Conservation (phyloP, 352 stramenopile genomes). For the Globisporangium camurandrum region DNA sequence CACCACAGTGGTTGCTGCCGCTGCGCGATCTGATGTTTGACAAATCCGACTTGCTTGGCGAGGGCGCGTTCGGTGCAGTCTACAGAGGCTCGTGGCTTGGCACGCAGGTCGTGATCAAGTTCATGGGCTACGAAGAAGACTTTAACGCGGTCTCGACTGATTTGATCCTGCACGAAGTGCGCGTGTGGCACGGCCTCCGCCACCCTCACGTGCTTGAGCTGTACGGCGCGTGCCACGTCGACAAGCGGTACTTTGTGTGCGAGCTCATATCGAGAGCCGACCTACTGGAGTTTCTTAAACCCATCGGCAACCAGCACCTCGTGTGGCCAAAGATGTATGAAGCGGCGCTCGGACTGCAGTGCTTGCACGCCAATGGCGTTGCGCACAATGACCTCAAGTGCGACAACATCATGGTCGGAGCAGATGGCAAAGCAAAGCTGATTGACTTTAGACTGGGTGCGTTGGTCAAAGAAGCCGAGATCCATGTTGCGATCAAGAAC, state of each 20-base stretch:
- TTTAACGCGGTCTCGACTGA: background rate
- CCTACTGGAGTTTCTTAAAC: background rate
- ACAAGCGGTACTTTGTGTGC: no score
- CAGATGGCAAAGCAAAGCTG: background rate
- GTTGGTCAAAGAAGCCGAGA: background rate
- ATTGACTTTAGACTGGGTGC: background rate
- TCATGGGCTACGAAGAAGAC: slow-evolving; percentile 3
- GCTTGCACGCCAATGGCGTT: background rate
- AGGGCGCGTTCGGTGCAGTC: slow-evolving; percentile 1
- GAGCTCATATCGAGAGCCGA: background rate
- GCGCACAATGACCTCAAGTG: slow-evolving; percentile 17
- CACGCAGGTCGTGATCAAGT: slow-evolving; percentile 2
- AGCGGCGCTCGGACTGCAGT: slow-evolving; percentile 1
- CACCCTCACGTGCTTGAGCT: no score
- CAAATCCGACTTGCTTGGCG: background rate
- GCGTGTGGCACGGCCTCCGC: no score
- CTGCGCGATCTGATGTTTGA: background rate
- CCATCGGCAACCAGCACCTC: background rate
- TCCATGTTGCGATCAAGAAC: no score
- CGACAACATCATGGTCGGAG: slow-evolving; percentile 16
- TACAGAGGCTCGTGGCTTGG: background rate
- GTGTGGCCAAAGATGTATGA: background rate
- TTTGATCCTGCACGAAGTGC: background rate
- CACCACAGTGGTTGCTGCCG: slow-evolving; percentile 1
- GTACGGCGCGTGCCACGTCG: no score